Evolutionary conservation across 257 asterid species (phyloP).

Genomic region (Plantago major): DNA sequence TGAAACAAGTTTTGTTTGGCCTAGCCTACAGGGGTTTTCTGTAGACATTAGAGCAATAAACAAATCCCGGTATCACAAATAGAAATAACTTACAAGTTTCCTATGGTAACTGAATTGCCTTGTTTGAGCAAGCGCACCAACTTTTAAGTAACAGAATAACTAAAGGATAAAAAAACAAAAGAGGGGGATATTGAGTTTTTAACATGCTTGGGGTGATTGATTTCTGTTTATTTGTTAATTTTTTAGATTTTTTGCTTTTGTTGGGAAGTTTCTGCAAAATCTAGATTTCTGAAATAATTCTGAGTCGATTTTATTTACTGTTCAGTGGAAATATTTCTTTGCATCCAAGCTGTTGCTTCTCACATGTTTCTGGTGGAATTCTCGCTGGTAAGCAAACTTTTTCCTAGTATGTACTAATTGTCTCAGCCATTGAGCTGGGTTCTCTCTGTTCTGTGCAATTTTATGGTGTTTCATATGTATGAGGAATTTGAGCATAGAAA

Average conservation of each 20-base stretch:
- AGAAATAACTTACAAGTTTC: no score
- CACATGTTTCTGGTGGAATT: constrained; percentile 85
- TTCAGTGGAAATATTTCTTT: constrained; percentile 83
- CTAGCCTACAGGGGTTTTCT: no score
- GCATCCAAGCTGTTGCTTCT: constrained; percentile 34
- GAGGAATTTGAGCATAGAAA: no score
- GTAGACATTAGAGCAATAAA: no score
- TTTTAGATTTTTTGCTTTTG: background rate
- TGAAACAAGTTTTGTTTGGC: no score
- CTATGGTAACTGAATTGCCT: no score
- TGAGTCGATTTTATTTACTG: constrained; percentile 24
- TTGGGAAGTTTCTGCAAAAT: constrained; percentile 16
- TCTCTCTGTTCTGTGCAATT: no score
- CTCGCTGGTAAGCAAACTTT: constrained; percentile 78
- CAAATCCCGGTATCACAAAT: no score
- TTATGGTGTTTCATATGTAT: no score
- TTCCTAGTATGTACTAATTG: background rate
- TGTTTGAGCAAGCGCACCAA: background rate
- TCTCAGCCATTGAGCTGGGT: no score
- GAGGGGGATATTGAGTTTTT: background rate
- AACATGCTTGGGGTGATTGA: constrained; percentile 6
- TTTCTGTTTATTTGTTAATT: background rate
- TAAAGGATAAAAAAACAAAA: background rate
- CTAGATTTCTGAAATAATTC: constrained; percentile 8
- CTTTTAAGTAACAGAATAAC: background rate